phyloP scores from a whole-genome alignment of 2,329 filamentous ascomycete genomes.

The Elsinoe batatas region DNA sequence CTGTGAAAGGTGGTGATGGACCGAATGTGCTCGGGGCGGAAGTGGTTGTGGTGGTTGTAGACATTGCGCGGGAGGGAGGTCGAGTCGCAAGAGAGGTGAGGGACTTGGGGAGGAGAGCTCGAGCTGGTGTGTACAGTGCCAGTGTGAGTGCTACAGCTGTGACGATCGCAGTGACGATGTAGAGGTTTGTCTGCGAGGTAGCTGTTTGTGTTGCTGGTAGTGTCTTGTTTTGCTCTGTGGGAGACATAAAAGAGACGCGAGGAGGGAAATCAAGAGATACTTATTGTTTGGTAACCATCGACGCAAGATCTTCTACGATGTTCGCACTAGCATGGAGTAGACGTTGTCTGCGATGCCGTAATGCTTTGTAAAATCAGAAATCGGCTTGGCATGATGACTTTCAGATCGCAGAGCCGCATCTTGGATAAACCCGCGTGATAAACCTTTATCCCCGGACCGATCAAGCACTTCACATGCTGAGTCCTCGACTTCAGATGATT shows the following conservation, averaged over 20 bases:
- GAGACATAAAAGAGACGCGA: conserved; percentile 16
- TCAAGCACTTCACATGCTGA: not conserved
- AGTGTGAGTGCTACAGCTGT: conserved; percentile 35
- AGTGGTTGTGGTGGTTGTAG: conserved; percentile 26
- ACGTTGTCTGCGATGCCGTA: conserved; percentile 7
- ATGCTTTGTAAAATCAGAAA: conserved; percentile 8
- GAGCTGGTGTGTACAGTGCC: conserved; percentile 35
- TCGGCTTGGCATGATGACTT: conserved; percentile 10
- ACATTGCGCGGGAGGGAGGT: conserved; percentile 28
- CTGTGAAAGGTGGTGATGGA: conserved; percentile 39
- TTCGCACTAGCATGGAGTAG: not conserved
- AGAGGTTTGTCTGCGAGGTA: conserved; percentile 17
- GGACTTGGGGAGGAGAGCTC: conserved; percentile 28
- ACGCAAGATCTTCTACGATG: not conserved
- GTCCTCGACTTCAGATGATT: conserved; percentile 2
- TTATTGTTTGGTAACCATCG: conserved; percentile 13
- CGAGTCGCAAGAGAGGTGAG: conserved; percentile 22
- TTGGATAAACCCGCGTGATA: not conserved
- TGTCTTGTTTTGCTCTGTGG: conserved; percentile 13
- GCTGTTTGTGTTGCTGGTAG: conserved; percentile 8
- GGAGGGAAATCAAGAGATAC: conserved; percentile 9
- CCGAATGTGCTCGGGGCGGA: conserved; percentile 15
- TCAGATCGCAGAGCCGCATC: conserved; percentile 2
- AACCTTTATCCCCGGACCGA: not conserved
- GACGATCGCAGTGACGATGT: conserved; percentile 23